Evolutionary conservation across 352 stramenopile genomes (phyloP), one percentile per base, ranked within the genome.

Genomic region (Phytophthora constricta): DNA sequence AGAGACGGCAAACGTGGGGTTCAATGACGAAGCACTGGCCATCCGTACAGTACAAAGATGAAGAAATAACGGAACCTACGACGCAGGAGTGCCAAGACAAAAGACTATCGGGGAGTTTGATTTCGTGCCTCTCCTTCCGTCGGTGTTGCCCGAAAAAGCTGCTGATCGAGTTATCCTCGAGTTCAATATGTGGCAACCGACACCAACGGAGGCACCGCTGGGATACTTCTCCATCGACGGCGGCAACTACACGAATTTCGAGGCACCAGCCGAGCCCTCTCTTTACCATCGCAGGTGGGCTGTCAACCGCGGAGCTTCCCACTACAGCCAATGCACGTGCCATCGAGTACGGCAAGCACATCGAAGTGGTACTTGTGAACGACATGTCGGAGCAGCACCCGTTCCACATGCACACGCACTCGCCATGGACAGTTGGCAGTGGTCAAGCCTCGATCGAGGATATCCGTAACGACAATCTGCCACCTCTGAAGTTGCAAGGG

Each of bases 351-450:
- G 66, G 66, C 27, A 65, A 74, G 33, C 72, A 76, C 43, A 65
- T 75, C 20, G 68, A 80, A 43, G 51, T 80, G 26, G 52, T 76
- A 26, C n/a, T 80, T 5, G 58, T 77, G 10, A 80, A 77, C 51
- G 48, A 55, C n/a, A n/a, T n/a, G n/a, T n/a, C n/a, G n/a, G 65
- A 59, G 34, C 39, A 74, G 41, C 66, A 74, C 47, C 60, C 66
- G 48, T 74, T 74, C 60, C 67, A 74, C 37, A 27, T 74, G 55
- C 67, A 74, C 47, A 58, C 59, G 0, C 53, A 71, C 50, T n/a
- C 48, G 2, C 48, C 57, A 3, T 70, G 63, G 55, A 51, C 71
- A 26, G 26, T 74, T 11, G 51, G 50, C 16, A 57, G 42, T 17
- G 62, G 59, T 0, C 26, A 49, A 16, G 62, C 50, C 13, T 58